A percentile compares a stretch with the other conserved stretches of the same genome.
phyloP scores from a whole-genome alignment of 176 grass and related monocot genomes.

The Musa troglodytarum region DNA sequence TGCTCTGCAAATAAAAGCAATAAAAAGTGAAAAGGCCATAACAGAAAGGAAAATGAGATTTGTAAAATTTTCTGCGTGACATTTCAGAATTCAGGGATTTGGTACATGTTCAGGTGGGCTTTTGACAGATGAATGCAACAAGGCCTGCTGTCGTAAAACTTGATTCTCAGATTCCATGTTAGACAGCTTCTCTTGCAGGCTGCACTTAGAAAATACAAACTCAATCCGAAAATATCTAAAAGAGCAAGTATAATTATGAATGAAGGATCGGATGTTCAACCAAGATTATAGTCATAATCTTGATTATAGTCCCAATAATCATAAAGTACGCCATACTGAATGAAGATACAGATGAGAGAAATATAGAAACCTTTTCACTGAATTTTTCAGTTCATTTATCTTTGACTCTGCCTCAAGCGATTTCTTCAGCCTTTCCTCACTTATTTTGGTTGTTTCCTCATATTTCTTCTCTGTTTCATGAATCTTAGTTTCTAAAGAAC shows the following conservation, averaged over 20 bases:
- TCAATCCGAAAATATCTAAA: constrained; percentile 11
- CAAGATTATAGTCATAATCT: background rate
- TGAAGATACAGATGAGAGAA: background rate
- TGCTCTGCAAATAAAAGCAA: constrained; percentile 46
- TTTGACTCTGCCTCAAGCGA: constrained; percentile 47
- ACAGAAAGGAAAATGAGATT: background rate
- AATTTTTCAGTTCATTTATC: constrained; percentile 53
- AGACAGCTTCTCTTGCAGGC: constrained; percentile 78
- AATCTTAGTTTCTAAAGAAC: constrained; percentile 77
- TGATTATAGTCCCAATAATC: background rate
- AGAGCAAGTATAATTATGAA: constrained; percentile 10
- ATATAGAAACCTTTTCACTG: constrained; percentile 65
- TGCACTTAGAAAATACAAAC: constrained; percentile 23
- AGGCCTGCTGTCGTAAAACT: constrained; percentile 57
- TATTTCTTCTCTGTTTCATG: constrained; percentile 81
- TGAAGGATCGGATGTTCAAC: constrained; percentile 10
- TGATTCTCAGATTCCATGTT: constrained; percentile 95
- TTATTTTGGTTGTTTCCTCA: constrained; percentile 67
- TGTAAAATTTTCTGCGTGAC: background rate
- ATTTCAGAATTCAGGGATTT: constrained; percentile 19
- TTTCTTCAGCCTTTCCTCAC: constrained; percentile 65
- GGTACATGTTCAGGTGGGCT: constrained; percentile 32
- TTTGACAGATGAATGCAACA: constrained; percentile 40
- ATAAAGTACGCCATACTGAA: background rate
- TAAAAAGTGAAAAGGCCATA: constrained; percentile 18